These are phyloP conservation scores for Leccinum boreale DNA, from an alignment of 768 basidiomycete species.

Conservation along the genomic window DNA sequence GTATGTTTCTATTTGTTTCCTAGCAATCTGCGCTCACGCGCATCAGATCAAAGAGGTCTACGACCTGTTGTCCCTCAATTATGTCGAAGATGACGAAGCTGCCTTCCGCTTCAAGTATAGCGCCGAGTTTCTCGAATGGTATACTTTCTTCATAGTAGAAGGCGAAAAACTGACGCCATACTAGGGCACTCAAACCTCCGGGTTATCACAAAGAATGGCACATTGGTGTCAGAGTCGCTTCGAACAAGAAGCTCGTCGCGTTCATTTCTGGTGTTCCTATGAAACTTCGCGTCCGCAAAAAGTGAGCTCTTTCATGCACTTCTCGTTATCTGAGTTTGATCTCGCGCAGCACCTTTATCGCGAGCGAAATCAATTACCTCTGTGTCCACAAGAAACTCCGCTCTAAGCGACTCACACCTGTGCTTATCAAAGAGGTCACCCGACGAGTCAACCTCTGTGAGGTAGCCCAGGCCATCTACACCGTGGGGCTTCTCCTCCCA, in stretches of 20 bases:
- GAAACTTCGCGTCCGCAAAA: conserved; percentile 75
- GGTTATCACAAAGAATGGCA: conserved; percentile 96
- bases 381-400: conserved; percentile 97
- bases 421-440: conserved; percentile 97
- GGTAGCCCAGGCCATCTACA: conserved; percentile 97
- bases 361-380: conserved; percentile 95
- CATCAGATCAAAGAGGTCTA: conserved; percentile 85
- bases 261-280: conserved; percentile 95
- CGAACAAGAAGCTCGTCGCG: conserved; percentile 91
- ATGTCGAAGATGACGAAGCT: conserved; percentile 95
- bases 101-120: conserved; percentile 97
- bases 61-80: conserved; percentile 86
- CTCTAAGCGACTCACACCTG: conserved; percentile 90
- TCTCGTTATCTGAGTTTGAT: conserved; percentile 4
- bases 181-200: conserved; percentile 91
- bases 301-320: conserved; percentile 47
- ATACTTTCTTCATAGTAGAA: conserved; percentile 7
- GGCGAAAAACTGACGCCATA: background rate
- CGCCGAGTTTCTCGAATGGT: conserved; percentile 93
- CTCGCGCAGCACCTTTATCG: conserved; percentile 54
- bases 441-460: conserved; percentile 86
- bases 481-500: conserved; percentile 88
- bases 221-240: conserved; percentile 86
- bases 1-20: conserved; percentile 33
- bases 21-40: background rate